Conservation (phyloP, 441 rosid species). For the Dalechampia spathulata region DNA sequence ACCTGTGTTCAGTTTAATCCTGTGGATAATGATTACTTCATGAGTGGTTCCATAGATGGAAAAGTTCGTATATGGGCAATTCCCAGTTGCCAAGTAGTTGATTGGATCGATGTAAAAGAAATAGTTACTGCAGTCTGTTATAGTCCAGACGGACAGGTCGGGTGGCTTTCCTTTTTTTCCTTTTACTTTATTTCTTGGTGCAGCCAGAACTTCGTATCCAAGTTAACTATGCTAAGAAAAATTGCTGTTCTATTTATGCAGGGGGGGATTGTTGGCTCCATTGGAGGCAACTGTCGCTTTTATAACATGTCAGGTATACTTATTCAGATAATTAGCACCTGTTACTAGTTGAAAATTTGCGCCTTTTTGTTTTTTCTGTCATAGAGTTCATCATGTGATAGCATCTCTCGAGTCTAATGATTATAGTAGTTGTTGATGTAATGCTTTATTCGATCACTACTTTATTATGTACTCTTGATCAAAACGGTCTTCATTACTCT, state of each 20-base stretch:
- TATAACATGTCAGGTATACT: conserved; percentile 50
- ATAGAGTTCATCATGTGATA: not conserved
- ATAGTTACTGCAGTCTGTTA: conserved; percentile 90
- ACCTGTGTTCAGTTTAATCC: conserved; percentile 92
- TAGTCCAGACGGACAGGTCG: conserved; percentile 83
- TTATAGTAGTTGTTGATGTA: conserved; percentile 2
- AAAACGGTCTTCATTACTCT: not conserved
- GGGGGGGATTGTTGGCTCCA: conserved; percentile 76
- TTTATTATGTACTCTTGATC: not conserved
- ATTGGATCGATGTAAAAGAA: conserved; percentile 66
- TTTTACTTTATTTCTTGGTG: conserved; percentile 3
- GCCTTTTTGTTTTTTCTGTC: not conserved
- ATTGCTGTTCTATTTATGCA: conserved; percentile 21
- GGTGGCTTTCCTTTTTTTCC: conserved; percentile 14
- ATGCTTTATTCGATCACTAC: not conserved
- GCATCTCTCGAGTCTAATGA: not conserved
- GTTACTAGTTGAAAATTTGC: no score
- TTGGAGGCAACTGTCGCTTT: conserved; percentile 63
- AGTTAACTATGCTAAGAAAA: conserved; percentile 13
- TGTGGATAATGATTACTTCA: conserved; percentile 66
- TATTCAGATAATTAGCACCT: conserved; percentile 4
- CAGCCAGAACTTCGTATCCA: not conserved
- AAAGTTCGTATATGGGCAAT: conserved; percentile 89
- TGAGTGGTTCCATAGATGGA: conserved; percentile 93
- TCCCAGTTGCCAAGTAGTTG: conserved; percentile 61